phyloP scores from a whole-genome alignment of 257 asterid species.

The Coffea eugenioides region DNA sequence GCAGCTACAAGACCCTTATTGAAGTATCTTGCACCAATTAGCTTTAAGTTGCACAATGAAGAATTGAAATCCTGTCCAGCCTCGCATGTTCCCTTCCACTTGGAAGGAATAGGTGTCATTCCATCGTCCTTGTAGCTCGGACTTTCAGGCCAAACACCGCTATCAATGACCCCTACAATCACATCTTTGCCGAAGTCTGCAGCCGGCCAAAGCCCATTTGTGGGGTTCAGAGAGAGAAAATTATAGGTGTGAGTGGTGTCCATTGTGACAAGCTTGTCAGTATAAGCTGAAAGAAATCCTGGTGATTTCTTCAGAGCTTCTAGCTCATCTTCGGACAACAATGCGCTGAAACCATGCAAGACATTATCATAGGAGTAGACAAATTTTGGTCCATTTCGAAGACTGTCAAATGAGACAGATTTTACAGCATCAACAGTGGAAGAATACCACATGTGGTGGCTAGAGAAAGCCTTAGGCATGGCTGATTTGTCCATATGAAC shows the following conservation, averaged over 20 bases:
- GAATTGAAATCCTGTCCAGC: slow-evolving; percentile 8
- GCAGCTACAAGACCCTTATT: slow-evolving; percentile 7
- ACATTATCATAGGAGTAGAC: slow-evolving; percentile 40
- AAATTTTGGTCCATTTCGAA: neutral
- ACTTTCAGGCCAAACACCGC: slow-evolving; percentile 16
- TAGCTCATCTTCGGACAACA: slow-evolving; percentile 35
- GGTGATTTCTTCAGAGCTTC: slow-evolving; percentile 24
- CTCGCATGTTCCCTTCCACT: slow-evolving; percentile 16
- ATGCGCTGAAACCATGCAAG: slow-evolving; percentile 48
- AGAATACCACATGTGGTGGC: neutral
- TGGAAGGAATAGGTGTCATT: slow-evolving; percentile 15
- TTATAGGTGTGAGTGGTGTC: slow-evolving; percentile 52
- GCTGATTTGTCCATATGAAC: slow-evolving; percentile 16
- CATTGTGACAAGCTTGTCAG: slow-evolving; percentile 26
- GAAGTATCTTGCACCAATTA: slow-evolving; percentile 16
- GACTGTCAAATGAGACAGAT: slow-evolving; percentile 14
- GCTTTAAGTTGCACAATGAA: slow-evolving; percentile 12
- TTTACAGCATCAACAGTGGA: slow-evolving; percentile 22
- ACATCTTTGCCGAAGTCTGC: slow-evolving; percentile 7
- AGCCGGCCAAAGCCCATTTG: slow-evolving; percentile 34
- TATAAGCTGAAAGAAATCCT: slow-evolving; percentile 43
- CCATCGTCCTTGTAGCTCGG: slow-evolving; percentile 10
- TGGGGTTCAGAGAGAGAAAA: slow-evolving; percentile 40
- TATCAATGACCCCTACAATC: slow-evolving; percentile 13
- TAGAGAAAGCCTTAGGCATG: slow-evolving; percentile 7